Base-by-base conservation (phyloP, 225 moss, liverwort and hornwort species). In the Bryum argenteum region DNA sequence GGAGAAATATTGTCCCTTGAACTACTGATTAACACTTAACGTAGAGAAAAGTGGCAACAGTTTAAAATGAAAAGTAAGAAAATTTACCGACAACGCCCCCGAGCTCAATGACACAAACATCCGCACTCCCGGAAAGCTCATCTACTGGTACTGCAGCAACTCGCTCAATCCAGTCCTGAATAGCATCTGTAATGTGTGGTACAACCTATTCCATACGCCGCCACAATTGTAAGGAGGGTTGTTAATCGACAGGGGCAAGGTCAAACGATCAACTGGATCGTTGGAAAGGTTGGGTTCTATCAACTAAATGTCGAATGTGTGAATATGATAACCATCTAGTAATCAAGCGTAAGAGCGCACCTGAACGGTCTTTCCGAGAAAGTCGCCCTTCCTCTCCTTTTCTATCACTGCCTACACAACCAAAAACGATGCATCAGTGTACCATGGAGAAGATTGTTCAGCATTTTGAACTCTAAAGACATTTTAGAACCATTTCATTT, bases 81-180 rank as follows among this genome's bases (percentile, higher is more conserved):
- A 69, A 65, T 26, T 58, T 81, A 95, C 93, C 96, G 71, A 96
- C 93, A 74, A 91, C 91, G 45, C 96, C 93, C 43, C 96, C 93
- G 45, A 96, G 86, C 72, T 96, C 96, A 57, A 96, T 93, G 63
- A 96, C 96, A 80, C 96, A 96, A 20, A 96, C 93, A 75, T 93
- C 96, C 17, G 91, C 93, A 61, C 86, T 86, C 28, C 93, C 96
- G 56, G 89, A 82, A 55, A 78, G 72, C 42, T 90, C 93, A 72
- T 96, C 96, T 9, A 96, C 96, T n/a, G 93, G 89, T 14, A 96
- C 88, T 83, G 78, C 80, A 22, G 93, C 93, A 50, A 93, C 91
- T 61, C 83, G 81, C 82, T 90, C 87, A 70, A 96, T 96, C 93
- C 93, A 93, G 54, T 96, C 93, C 78, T 93, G 96, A 65, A 96